Evolutionary conservation across 106 monocot species (phyloP).

Genomic region (Allium cepa): DNA sequence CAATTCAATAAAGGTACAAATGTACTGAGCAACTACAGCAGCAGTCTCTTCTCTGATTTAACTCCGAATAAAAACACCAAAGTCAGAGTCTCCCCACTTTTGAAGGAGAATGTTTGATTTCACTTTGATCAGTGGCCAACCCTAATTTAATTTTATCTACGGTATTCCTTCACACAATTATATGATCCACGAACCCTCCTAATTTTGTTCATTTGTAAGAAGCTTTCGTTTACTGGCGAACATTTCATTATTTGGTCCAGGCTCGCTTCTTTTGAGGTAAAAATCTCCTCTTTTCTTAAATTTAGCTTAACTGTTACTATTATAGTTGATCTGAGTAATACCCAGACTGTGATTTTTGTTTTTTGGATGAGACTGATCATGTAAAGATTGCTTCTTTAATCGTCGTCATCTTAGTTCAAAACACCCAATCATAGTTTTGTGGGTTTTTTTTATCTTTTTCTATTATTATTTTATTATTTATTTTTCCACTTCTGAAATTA

Average conservation of each 20-base stretch:
- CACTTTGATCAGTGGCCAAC: background rate
- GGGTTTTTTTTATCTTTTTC: too few species aligned
- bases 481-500: too few species aligned
- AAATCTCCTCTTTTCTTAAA: background rate
- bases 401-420: too few species aligned
- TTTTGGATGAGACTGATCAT: background rate
- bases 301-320: background rate
- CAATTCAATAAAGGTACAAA: background rate
- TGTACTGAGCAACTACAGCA: too few species aligned
- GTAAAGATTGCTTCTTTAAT: background rate
- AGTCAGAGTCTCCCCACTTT: slow-evolving; percentile 1
- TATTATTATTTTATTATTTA: too few species aligned
- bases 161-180: background rate
- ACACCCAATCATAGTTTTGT: too few species aligned
- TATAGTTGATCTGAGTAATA: background rate
- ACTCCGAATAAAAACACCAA: background rate
- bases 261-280: background rate
- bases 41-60: too few species aligned
- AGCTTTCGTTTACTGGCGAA: background rate
- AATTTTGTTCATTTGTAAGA: background rate
- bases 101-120: slow-evolving; percentile 10
- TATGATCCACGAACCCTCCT: background rate
- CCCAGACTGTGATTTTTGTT: background rate
- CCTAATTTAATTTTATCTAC: background rate
- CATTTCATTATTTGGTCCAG: background rate